Base-by-base conservation (phyloP, 2,329 filamentous ascomycete species). In the Periconia digitata region DNA sequence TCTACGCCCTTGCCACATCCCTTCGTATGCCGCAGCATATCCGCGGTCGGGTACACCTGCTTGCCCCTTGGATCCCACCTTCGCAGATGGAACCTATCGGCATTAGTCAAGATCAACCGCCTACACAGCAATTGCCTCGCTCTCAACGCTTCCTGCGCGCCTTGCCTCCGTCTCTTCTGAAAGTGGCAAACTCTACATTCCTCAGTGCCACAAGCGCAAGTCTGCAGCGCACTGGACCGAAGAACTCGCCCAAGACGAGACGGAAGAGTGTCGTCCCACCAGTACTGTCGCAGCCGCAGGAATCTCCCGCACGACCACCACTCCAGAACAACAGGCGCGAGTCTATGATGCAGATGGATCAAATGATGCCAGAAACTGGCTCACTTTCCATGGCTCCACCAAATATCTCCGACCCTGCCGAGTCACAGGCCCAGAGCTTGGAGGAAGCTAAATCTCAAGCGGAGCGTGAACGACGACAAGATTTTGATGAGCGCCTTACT, bases 31-130 rank as follows among this genome's bases (percentile, higher is more conserved):
- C 94, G 3, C 92, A 96, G 62, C 90, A 96, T 64, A 95, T 99
- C 52, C 87, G 92, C 6, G 94, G 94, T 17, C 87, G 90, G 44
- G 94, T 99, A 46, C 94, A 99, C 71, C 82, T 99, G 2, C 80
- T 99, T 8, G 92, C 94, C 0, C 94, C 94, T 0, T 96, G 91
- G 94, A 97, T 99, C 40, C 94, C 94, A 1, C 94, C 94, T 0
- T 97, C 59, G 43, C 76, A 67, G 59, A 75, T 64, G 72, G 65
- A 67, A 23, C 69, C 71, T 3, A 70, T 73, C 32, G 80, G 83
- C 1, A 85, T 89, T 47, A 83, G 82, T 15, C 85, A 90, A 61
- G 85, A 85, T 15, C 79, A 87, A 3, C 87, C 89, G 0, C 92
- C 92, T 0, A 86, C 86, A 0, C 92, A 90, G 56, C 89, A 91